These are phyloP conservation scores for Hanseniaspora clermontiae DNA, from an alignment of 805 yeast genomes.

Conservation along the genomic window DNA sequence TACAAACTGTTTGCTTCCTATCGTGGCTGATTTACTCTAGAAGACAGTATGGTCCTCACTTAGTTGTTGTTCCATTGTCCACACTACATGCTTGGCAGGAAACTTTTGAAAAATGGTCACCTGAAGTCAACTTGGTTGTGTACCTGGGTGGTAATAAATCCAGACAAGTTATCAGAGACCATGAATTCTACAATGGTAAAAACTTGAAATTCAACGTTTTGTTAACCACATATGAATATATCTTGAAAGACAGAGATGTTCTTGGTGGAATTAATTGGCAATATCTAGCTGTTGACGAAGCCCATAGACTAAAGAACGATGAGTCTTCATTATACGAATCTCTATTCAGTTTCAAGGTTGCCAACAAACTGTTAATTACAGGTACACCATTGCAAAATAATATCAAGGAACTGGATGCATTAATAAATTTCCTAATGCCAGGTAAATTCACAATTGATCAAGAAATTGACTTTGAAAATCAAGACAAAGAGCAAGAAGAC, in stretches of 20 bases:
- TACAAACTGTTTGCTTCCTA: slow-evolving; percentile 86
- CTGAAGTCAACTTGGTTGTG: slow-evolving; percentile 83
- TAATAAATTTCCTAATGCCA: slow-evolving; percentile 91
- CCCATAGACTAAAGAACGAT: slow-evolving; percentile 88
- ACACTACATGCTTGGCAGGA: slow-evolving; percentile 99
- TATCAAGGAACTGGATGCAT: slow-evolving; percentile 86
- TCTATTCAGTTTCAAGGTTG: slow-evolving; percentile 63
- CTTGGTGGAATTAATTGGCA: slow-evolving; percentile 86
- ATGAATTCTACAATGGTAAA: slow-evolving; percentile 61
- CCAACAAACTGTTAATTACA: slow-evolving; percentile 78
- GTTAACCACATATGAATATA: slow-evolving; percentile 90
- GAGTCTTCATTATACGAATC: slow-evolving; percentile 89
- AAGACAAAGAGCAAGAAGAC: slow-evolving; percentile 73
- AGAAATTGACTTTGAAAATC: slow-evolving; percentile 88
- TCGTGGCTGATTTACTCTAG: slow-evolving; percentile 93
- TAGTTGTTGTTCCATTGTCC: slow-evolving; percentile 90
- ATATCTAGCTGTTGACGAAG: slow-evolving; percentile 94
- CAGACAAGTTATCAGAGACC: slow-evolving; percentile 66
- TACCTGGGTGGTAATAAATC: slow-evolving; percentile 87
- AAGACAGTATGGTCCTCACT: slow-evolving; percentile 93
- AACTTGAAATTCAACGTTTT: slow-evolving; percentile 85
- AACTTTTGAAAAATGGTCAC: slow-evolving; percentile 95
- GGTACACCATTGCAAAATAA: slow-evolving; percentile 98
- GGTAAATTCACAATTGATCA: slow-evolving; percentile 81
- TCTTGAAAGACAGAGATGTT: slow-evolving; percentile 72